These are phyloP conservation scores for Tremellales sp. DNA, from an alignment of 1,284 basidiomycete genomes.

Conservation along the genomic window DNA sequence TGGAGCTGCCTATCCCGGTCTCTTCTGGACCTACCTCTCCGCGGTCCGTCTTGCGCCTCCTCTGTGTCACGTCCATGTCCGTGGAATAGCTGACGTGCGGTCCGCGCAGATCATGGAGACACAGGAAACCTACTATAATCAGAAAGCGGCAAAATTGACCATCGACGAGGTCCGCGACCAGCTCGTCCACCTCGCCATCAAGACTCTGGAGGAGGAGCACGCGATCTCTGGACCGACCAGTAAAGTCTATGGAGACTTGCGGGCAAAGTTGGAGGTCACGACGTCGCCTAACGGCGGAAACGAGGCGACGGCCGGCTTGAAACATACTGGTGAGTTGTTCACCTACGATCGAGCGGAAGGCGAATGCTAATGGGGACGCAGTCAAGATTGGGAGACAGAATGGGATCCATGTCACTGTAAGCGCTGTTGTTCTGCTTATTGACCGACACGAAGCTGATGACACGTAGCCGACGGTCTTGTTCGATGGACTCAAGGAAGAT, in stretches of 20 bases:
- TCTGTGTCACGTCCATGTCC: conserved; percentile 5
- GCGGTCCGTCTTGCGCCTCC: conserved; percentile 52
- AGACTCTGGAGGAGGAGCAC: conserved; percentile 37
- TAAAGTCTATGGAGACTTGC: conserved; percentile 34
- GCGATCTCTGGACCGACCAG: conserved; percentile 28
- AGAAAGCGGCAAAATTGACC: conserved; percentile 65
- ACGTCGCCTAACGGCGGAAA: conserved; percentile 48
- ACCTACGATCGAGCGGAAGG: background rate
- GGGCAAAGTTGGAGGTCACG: conserved; percentile 33
- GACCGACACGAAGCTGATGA: background rate
- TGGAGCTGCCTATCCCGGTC: conserved; percentile 62
- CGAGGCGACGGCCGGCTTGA: conserved; percentile 46
- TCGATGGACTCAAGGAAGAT: conserved; percentile 75
- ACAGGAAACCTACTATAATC: conserved; percentile 75
- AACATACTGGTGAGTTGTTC: conserved; percentile 24
- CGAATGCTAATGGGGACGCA: conserved; percentile 16
- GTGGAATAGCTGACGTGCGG: conserved; percentile 20
- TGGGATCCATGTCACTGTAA: conserved; percentile 74
- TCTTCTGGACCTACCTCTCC: conserved; percentile 72
- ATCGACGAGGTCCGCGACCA: conserved; percentile 70
- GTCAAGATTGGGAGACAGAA: conserved; percentile 89
- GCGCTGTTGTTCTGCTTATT: conserved; percentile 4
- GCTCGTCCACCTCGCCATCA: conserved; percentile 54
- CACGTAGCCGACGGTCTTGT: conserved; percentile 65
- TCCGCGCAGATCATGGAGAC: conserved; percentile 63